Evolutionary conservation across 1,284 basidiomycete species (phyloP), one percentile per base, ranked within the genome.

Genomic region (Puccinia polysora): DNA sequence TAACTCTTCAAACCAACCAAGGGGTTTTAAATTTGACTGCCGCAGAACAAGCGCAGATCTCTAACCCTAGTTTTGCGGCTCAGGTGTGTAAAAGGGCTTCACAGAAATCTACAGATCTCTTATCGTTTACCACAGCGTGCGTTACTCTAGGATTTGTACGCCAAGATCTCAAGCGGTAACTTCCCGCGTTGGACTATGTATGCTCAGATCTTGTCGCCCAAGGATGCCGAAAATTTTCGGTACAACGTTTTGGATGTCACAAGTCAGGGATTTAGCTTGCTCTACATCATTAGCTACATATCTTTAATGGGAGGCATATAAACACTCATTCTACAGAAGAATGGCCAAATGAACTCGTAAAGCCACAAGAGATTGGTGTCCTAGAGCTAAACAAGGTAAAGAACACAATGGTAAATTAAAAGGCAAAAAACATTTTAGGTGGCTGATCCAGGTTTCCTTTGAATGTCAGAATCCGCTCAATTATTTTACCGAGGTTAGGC

Each of bases 241-340:
- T 89, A 90, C 84, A 91, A 89, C 80, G 82, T 91, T 73, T 86
- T 94, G 76, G 92, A 96, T 81, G 82, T 96, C 65, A 96, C 93
- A 74, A 95, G 65, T 67, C 23, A 77, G 72, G 67, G 74, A 59
- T 74, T 40, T 43, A 1, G 6, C 3, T 12, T 10, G 40, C 28
- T 15, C 20, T 10, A 63, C 8, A 36, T 32, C 34, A 15, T 18
- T 20, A 10, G 28, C 10, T 2, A 52, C 49, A 23, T n/a, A 14
- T 49, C 18, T 28, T n/a, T n/a, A n/a, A n/a, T 55, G 53, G n/a
- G 15, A 8, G 6, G 40, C 36, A 28, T 34, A 32, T 60, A 34
- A 65, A 45, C 12, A 65, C 18, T 49, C 40, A 10, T 30, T 4
- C 18, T 47, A 25, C n/a, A 68, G 65, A 96, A 81, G 74, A 77